Conservation (phyloP, 768 basidiomycete genomes). For the Mycena filopes region DNA sequence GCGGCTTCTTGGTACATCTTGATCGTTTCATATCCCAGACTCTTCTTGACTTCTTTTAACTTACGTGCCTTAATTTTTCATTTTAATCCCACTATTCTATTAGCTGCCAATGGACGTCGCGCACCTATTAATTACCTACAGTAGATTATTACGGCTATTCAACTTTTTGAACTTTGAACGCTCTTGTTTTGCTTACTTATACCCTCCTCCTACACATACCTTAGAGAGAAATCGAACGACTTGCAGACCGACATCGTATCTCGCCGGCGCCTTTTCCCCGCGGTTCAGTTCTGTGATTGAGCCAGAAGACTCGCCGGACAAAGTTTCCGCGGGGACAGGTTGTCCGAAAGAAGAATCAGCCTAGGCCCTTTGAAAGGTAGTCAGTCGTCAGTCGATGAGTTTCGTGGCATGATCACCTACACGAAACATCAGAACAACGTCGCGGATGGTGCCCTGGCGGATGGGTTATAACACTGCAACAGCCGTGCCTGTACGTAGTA, state of each 20-base stretch:
- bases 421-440: background rate
- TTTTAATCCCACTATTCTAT: conserved; percentile 36
- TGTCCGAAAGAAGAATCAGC: background rate
- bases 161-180: too few species aligned
- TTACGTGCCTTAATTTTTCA: conserved; percentile 54
- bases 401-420: background rate
- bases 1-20: conserved; percentile 25
- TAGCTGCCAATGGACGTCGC: conserved; percentile 15
- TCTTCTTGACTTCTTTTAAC: conserved; percentile 52
- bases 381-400: background rate
- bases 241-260: background rate
- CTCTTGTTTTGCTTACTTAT: conserved; percentile 20
- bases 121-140: conserved; percentile 26
- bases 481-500: background rate
- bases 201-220: conserved; percentile 14
- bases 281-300: background rate
- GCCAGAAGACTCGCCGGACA: conserved; percentile 12
- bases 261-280: background rate
- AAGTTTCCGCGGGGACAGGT: conserved; percentile 7
- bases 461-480: background rate
- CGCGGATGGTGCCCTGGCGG: background rate
- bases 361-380: background rate
- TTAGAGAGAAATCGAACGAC: conserved; percentile 16
- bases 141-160: conserved; percentile 15
- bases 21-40: conserved; percentile 28